These are phyloP conservation scores for Prunus davidiana DNA, from an alignment of 306 rosid species.

Conservation along the genomic window DNA sequence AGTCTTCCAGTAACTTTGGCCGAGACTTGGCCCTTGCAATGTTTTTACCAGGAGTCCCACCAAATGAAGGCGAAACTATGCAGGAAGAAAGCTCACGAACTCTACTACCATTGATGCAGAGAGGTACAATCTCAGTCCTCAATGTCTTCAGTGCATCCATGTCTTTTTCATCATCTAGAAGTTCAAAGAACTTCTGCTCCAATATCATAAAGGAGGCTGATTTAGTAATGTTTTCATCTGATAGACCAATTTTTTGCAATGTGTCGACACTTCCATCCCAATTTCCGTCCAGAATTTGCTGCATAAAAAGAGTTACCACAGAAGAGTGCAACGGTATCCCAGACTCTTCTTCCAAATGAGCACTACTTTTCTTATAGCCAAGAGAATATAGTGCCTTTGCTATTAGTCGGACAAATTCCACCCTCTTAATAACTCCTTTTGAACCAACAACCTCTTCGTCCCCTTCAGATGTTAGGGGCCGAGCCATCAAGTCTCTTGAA, in stretches of 20 bases:
- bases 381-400: conserved; percentile 91
- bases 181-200: conserved; percentile 90
- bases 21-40: conserved; percentile 51
- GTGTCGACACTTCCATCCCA: conserved; percentile 82
- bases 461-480: conserved; percentile 79
- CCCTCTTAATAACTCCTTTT: conserved; percentile 77
- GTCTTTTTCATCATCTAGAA: conserved; percentile 59
- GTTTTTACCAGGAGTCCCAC: conserved; percentile 36
- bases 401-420: conserved; percentile 90
- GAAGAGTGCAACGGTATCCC: conserved; percentile 81
- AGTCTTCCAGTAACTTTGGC: conserved; percentile 70
- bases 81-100: conserved; percentile 77
- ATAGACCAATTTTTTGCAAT: conserved; percentile 62
- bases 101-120: conserved; percentile 50
- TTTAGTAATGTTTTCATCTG: conserved; percentile 53
- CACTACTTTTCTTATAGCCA: conserved; percentile 84
- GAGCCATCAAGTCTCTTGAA: conserved; percentile 84
- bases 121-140: conserved; percentile 84
- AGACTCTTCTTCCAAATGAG: conserved; percentile 86
- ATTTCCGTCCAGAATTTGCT: conserved; percentile 76
- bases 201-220: conserved; percentile 75
- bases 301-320: conserved; percentile 61
- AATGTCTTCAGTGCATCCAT: conserved; percentile 82
- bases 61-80: conserved; percentile 58
- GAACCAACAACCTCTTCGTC: conserved; percentile 85